A percentile compares a stretch with the other conserved stretches of the same genome.
These are phyloP conservation scores for Anaeromyces robustus DNA, from an alignment of 192 early-diverging fungal genomes.

Conservation along the genomic window DNA sequence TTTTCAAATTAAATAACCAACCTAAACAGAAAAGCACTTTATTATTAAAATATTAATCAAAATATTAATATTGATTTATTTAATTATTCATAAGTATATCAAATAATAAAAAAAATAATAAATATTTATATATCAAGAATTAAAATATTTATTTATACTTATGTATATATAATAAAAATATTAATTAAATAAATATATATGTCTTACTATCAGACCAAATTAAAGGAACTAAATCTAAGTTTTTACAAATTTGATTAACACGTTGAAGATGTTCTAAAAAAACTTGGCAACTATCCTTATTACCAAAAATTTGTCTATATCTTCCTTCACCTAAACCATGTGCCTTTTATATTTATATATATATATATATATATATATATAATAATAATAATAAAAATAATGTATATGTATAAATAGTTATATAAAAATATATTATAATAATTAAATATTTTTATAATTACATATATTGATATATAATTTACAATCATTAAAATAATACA, in stretches of 20 bases:
- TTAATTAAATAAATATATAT: background rate
- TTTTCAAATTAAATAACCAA: too few relatives aligned
- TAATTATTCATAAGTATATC: background rate
- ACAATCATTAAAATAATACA: too few relatives aligned
- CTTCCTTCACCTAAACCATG: slow-evolving; percentile 74
- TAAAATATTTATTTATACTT: too few relatives aligned
- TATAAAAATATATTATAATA: too few relatives aligned
- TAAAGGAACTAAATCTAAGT: slow-evolving; percentile 48
- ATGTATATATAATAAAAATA: background rate
- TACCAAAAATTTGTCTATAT: slow-evolving; percentile 56
- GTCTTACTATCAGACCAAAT: slow-evolving; percentile 76
- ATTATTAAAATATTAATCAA: too few relatives aligned
- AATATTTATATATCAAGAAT: background rate
- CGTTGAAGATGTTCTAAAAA: slow-evolving; percentile 61
- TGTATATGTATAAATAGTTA: too few relatives aligned
- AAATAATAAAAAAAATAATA: background rate
- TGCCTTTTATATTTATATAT: slow-evolving; percentile 9
- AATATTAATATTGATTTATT: background rate
- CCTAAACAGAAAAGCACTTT: too few relatives aligned
- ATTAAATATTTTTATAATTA: too few relatives aligned
- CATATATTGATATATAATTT: too few relatives aligned
- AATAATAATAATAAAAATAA: too few relatives aligned
- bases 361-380: background rate
- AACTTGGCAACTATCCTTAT: slow-evolving; percentile 52
- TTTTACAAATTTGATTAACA: slow-evolving; percentile 52